Percentiles rank a stretch among this genome's conserved stretches.
Conservation (phyloP, 2,329 filamentous ascomycete species). For the Beauveria caledonica region DNA sequence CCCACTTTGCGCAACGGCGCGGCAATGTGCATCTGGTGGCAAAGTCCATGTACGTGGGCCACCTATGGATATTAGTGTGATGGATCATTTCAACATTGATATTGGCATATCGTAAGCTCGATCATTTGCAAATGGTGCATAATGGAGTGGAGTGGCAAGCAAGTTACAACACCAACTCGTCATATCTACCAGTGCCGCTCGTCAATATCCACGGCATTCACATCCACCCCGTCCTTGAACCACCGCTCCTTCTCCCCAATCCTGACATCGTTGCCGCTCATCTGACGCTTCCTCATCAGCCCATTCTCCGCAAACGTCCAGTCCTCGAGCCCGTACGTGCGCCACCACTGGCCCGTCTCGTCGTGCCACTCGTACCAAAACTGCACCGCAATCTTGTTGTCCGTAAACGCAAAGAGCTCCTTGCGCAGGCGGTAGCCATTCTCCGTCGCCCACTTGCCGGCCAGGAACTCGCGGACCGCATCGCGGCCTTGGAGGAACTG, state of each 20-base stretch:
- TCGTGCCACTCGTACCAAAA: conserved; percentile 87
- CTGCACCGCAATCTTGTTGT: conserved; percentile 74
- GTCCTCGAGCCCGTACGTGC: conserved; percentile 78
- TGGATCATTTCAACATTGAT: too few species aligned
- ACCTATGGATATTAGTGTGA: too few species aligned
- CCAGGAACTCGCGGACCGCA: conserved; percentile 60
- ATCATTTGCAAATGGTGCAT: too few species aligned
- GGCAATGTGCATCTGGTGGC: not conserved
- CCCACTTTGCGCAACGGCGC: conserved; percentile 1
- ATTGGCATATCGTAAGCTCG: too few species aligned
- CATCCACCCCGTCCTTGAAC: conserved; percentile 62
- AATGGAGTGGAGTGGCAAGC: too few species aligned
- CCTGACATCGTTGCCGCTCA: conserved; percentile 66
- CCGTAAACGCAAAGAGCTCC: conserved; percentile 71
- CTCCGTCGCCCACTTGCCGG: conserved; percentile 67
- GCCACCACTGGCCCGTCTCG: conserved; percentile 64
- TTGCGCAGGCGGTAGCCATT: conserved; percentile 67
- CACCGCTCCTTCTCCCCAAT: conserved; percentile 56
- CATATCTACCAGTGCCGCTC: conserved; percentile 56
- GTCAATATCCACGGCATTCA: conserved; percentile 56
- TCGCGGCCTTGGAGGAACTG: conserved; percentile 61
- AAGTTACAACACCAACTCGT: too few species aligned
- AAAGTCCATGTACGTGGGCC: not conserved
- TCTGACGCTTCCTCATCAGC: conserved; percentile 64
- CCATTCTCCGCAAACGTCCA: conserved; percentile 68